phyloP scores from a whole-genome alignment of 192 early-diverging fungal species.

The Fimicolochytrium jonesii region DNA sequence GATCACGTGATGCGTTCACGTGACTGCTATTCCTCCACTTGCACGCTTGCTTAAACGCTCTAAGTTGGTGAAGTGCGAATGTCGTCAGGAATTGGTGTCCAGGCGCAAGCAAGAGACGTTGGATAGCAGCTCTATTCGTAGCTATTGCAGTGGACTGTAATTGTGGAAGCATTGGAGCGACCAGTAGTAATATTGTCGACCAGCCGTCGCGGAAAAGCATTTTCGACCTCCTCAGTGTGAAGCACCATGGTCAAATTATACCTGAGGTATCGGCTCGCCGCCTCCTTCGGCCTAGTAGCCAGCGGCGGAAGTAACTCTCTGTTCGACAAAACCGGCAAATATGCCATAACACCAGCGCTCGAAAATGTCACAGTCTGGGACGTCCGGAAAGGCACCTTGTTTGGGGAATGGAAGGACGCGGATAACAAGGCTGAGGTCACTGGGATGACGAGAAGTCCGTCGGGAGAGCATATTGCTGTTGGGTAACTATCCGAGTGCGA shows the following conservation, averaged over 20 bases:
- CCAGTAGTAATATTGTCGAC: no score
- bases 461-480: conserved; percentile 74
- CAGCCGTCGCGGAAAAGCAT: no score
- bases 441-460: conserved; percentile 59
- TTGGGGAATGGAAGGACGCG: conserved; percentile 72
- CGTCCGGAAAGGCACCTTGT: conserved; percentile 71
- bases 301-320: conserved; percentile 64
- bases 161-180: no score
- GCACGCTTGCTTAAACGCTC: no score
- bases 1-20: no score
- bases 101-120: no score
- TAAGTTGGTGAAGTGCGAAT: no score
- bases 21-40: no score
- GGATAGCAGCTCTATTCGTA: no score
- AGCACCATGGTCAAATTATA: conserved; percentile 41
- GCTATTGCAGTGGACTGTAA: no score
- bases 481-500: conserved; percentile 49
- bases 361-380: conserved; percentile 85
- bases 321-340: conserved; percentile 65
- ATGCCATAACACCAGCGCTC: conserved; percentile 75
- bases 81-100: no score
- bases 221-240: no score
- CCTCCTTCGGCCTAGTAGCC: conserved; percentile 81
- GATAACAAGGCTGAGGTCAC: conserved; percentile 86
- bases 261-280: conserved; percentile 64